Conservation (phyloP, 2,329 filamentous ascomycete genomes). For the Ploettnerulaceae sp. region DNA sequence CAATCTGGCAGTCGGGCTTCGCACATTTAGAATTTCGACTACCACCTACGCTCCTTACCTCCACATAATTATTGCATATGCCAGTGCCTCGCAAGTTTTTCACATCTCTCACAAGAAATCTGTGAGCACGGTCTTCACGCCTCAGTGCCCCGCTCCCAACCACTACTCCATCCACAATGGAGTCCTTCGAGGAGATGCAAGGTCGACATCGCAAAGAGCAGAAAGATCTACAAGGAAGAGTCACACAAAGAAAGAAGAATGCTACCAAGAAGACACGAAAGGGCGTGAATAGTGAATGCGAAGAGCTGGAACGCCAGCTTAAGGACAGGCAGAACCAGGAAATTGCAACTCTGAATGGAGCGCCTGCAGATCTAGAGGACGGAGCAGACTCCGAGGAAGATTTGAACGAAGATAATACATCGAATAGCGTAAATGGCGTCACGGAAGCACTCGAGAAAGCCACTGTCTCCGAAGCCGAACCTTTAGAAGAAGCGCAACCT, state of each 20-base stretch:
- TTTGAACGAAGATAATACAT: neutral
- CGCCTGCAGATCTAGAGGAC: conserved; percentile 2
- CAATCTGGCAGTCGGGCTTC: too few species aligned
- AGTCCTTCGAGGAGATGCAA: conserved; percentile 70
- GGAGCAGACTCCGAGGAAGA: conserved; percentile 7
- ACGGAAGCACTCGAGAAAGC: conserved; percentile 22
- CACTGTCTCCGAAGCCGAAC: conserved; percentile 21
- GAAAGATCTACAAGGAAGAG: conserved; percentile 75
- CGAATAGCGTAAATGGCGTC: conserved; percentile 19
- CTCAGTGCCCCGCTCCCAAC: conserved; percentile 4
- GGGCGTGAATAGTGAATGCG: conserved; percentile 71
- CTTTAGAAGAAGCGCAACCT: conserved; percentile 25
- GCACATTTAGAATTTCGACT: too few species aligned
- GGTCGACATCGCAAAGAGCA: conserved; percentile 82
- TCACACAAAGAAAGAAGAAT: conserved; percentile 95
- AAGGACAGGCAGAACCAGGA: conserved; percentile 64
- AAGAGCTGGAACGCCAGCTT: conserved; percentile 60
- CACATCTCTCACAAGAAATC: too few species aligned
- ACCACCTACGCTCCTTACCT: too few species aligned
- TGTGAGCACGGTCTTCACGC: neutral
- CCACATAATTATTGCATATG: too few species aligned
- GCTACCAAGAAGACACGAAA: conserved; percentile 83
- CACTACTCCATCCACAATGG: conserved; percentile 29
- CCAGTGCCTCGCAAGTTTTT: too few species aligned
- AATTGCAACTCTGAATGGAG: conserved; percentile 33